phyloP scores from a whole-genome alignment of 768 basidiomycete species.

The button mushroom (Agaricus bisporus) region DNA sequence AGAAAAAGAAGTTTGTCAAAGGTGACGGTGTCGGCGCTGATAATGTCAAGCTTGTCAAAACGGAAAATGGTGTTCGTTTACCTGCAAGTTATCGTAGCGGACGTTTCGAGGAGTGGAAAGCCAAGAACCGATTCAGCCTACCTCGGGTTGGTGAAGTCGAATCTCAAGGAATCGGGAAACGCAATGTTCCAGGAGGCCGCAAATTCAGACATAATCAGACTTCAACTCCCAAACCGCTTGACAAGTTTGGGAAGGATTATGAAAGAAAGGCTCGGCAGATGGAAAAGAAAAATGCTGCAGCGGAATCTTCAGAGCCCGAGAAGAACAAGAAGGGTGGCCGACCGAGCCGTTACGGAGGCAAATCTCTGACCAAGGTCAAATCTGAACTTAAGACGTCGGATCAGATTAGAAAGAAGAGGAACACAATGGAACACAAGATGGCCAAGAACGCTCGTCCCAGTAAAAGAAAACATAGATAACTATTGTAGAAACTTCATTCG shows the following conservation, averaged over 20 bases:
- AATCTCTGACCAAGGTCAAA: slow-evolving; percentile 59
- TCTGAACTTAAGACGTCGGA: slow-evolving; percentile 83
- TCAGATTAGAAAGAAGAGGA: slow-evolving; percentile 78
- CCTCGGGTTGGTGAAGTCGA: slow-evolving; percentile 85
- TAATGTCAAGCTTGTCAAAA: slow-evolving; percentile 89
- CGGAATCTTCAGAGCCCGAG: slow-evolving; percentile 1
- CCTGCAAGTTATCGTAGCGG: slow-evolving; percentile 93
- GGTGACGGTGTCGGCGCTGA: slow-evolving; percentile 84
- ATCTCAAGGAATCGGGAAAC: slow-evolving; percentile 11
- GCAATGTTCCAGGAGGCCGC: slow-evolving; percentile 41
- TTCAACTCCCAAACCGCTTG: slow-evolving; percentile 63
- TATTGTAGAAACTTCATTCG: background rate
- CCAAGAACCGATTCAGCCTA: slow-evolving; percentile 63
- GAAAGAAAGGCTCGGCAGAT: slow-evolving; percentile 62
- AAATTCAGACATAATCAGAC: slow-evolving; percentile 72
- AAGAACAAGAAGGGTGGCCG: slow-evolving; percentile 24
- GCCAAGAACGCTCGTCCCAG: slow-evolving; percentile 79
- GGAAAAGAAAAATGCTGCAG: slow-evolving; percentile 5
- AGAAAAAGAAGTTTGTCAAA: slow-evolving; percentile 90
- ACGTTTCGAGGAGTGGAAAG: slow-evolving; percentile 93
- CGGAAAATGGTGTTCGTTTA: slow-evolving; percentile 86
- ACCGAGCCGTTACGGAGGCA: slow-evolving; percentile 49
- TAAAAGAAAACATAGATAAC: slow-evolving; percentile 38
- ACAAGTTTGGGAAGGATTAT: slow-evolving; percentile 66
- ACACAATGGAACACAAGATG: slow-evolving; percentile 54